These are phyloP conservation scores for Hericium rajendrae DNA, from an alignment of 768 basidiomycete species.

Conservation along the genomic window DNA sequence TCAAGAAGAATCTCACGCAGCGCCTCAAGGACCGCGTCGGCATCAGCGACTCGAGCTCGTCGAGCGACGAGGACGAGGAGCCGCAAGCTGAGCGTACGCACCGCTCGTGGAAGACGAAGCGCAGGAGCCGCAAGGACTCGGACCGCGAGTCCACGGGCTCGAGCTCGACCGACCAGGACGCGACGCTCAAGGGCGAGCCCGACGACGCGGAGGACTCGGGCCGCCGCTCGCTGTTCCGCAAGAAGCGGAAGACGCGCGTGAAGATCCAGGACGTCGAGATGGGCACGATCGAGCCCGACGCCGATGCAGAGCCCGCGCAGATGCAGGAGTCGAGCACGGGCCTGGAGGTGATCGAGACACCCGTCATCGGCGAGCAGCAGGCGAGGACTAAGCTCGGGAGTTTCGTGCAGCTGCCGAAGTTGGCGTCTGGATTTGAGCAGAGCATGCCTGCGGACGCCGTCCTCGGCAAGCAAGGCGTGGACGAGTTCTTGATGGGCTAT, in stretches of 20 bases:
- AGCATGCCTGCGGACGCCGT: conserved; percentile 87
- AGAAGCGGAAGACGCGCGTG: conserved; percentile 15
- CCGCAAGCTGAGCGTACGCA: conserved; percentile 11
- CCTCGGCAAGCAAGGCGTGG: conserved; percentile 60
- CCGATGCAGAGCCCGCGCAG: conserved; percentile 14
- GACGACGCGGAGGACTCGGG: conserved; percentile 9
- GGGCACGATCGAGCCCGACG: conserved; percentile 14
- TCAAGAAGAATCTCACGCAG: conserved; percentile 71
- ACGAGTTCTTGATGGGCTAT: conserved; percentile 77
- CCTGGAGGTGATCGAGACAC: too few species aligned
- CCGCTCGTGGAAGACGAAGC: not conserved
- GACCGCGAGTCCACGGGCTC: not conserved
- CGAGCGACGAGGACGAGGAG: conserved; percentile 38
- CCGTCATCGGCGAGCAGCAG: not conserved
- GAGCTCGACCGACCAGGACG: conserved; percentile 17
- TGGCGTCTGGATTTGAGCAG: conserved; percentile 44
- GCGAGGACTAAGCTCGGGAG: conserved; percentile 11
- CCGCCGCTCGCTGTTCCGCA: conserved; percentile 12
- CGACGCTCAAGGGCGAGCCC: conserved; percentile 15
- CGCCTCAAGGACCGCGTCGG: conserved; percentile 68
- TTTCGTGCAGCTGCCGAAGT: conserved; percentile 21
- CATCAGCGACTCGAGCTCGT: conserved; percentile 32
- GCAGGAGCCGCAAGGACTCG: conserved; percentile 1
- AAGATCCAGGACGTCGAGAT: conserved; percentile 21
- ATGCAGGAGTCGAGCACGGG: conserved; percentile 19